Evolutionary conservation across 805 yeast species (phyloP).

Genomic region (Saccharomycopsis fermentans): DNA sequence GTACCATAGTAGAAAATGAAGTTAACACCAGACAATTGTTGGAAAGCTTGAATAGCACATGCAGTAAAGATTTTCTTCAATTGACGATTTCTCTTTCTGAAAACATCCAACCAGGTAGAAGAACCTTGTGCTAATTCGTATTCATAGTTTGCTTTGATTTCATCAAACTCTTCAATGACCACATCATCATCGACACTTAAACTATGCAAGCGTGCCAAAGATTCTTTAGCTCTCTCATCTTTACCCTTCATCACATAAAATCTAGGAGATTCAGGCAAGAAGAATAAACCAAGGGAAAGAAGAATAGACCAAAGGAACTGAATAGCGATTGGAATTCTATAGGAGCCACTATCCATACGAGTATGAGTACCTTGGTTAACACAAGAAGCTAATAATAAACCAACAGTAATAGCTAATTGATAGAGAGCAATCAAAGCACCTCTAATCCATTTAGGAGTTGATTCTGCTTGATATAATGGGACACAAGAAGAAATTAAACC

Average conservation of each 20-base stretch:
- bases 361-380: slow-evolving; percentile 48
- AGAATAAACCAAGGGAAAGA: slow-evolving; percentile 40
- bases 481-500: slow-evolving; percentile 61
- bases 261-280: slow-evolving; percentile 62
- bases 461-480: slow-evolving; percentile 58
- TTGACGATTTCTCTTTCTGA: slow-evolving; percentile 29
- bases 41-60: slow-evolving; percentile 39
- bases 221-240: slow-evolving; percentile 38
- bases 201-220: slow-evolving; percentile 54
- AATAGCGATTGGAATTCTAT: slow-evolving; percentile 62
- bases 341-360: slow-evolving; percentile 35
- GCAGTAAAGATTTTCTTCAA: slow-evolving; percentile 36
- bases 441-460: slow-evolving; percentile 45
- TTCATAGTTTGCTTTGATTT: slow-evolving; percentile 39
- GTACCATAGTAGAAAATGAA: slow-evolving; percentile 65
- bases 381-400: slow-evolving; percentile 58
- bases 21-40: slow-evolving; percentile 66
- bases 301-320: slow-evolving; percentile 50
- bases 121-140: slow-evolving; percentile 45
- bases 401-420: slow-evolving; percentile 71
- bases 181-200: slow-evolving; percentile 35
- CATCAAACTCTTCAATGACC: slow-evolving; percentile 35
- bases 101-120: slow-evolving; percentile 38
- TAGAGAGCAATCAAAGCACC: slow-evolving; percentile 63
- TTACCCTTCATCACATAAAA: slow-evolving; percentile 51